phyloP scores from a whole-genome alignment of 257 asterid species.

The Solanum corneliomulleri region DNA sequence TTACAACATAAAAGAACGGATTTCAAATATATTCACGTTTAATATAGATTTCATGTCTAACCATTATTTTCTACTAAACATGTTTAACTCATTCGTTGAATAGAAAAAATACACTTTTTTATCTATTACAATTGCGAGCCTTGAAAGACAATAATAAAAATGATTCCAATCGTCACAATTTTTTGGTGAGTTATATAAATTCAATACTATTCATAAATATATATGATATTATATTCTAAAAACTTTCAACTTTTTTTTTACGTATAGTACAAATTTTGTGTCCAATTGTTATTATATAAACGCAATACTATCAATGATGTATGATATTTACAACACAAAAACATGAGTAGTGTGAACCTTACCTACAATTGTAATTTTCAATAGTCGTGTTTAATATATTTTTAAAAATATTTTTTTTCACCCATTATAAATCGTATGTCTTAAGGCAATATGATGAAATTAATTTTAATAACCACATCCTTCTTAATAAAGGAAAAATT shows the following conservation, averaged over 20 bases:
- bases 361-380: neutral
- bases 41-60: neutral
- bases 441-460: neutral
- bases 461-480: neutral
- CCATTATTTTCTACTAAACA: neutral
- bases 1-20: neutral
- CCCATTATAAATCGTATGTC: neutral
- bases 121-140: neutral
- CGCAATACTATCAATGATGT: no score
- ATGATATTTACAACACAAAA: neutral
- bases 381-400: neutral
- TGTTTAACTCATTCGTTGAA: neutral
- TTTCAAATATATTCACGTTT: no score
- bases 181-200: neutral
- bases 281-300: no score
- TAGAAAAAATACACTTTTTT: no score
- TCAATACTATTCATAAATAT: neutral
- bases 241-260: no score
- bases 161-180: no score
- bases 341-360: neutral
- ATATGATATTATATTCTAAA: no score
- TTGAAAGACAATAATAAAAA: neutral
- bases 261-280: no score
- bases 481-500: neutral
- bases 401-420: neutral